Conservation (phyloP, 2,329 filamentous ascomycete species). For the Mycosphaerella sp. region DNA sequence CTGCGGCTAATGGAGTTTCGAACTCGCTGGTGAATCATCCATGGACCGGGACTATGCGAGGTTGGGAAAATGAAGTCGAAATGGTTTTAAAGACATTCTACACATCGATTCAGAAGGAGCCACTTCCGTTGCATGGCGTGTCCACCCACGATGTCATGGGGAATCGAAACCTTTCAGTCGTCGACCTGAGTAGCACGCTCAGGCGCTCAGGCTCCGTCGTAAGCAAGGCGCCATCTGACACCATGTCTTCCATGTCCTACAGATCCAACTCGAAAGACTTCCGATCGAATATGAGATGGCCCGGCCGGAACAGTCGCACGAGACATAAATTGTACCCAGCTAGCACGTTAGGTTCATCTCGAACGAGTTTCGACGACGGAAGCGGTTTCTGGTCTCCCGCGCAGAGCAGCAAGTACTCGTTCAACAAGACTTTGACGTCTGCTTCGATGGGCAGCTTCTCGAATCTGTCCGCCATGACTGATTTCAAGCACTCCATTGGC, state of each 20-base stretch:
- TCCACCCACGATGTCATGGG: constrained; percentile 42
- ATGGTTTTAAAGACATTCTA: constrained; percentile 89
- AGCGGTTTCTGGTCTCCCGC: constrained; percentile 89
- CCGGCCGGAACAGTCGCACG: constrained; percentile 70
- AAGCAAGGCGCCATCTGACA: constrained; percentile 88
- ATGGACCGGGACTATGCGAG: constrained; percentile 67
- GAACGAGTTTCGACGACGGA: constrained; percentile 88
- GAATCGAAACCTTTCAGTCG: constrained; percentile 57
- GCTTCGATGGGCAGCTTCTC: constrained; percentile 89
- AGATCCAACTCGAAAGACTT: constrained; percentile 62
- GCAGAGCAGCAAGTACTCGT: constrained; percentile 81
- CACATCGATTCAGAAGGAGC: constrained; percentile 76
- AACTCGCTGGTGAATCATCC: constrained; percentile 72
- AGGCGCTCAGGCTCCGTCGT: constrained; percentile 84
- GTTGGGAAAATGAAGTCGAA: constrained; percentile 87
- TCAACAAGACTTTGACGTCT: constrained; percentile 83
- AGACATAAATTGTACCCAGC: constrained; percentile 67
- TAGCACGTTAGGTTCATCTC: constrained; percentile 79
- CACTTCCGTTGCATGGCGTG: constrained; percentile 78
- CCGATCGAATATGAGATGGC: constrained; percentile 63
- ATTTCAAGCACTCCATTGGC: constrained; percentile 91
- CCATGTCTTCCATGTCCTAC: constrained; percentile 54
- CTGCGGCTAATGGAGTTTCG: constrained; percentile 48
- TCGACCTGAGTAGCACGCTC: constrained; percentile 42
- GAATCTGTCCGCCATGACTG: constrained; percentile 57